phyloP scores from a whole-genome alignment of 202 grass and related monocot species.

The Brachypodium distachyon region DNA sequence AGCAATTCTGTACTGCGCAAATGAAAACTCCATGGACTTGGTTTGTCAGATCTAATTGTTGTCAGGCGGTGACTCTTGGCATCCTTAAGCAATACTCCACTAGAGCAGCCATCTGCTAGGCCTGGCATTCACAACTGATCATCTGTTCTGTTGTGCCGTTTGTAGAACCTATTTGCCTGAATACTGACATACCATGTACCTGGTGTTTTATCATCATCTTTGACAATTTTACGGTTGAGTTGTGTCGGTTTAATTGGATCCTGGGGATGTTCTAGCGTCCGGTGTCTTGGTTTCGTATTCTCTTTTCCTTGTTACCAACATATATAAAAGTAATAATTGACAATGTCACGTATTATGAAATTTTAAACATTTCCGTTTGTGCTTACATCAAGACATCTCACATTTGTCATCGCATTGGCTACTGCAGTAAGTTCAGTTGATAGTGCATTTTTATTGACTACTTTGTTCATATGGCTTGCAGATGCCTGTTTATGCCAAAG shows the following conservation, averaged over 20 bases:
- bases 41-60: not conserved
- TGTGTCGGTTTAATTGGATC: not conserved
- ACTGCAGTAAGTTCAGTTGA: not conserved
- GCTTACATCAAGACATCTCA: not conserved
- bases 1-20: not conserved
- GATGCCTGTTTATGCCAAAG: slow-evolving; percentile 85
- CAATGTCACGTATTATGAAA: not conserved
- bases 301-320: not conserved
- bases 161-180: not conserved
- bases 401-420: not conserved
- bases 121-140: not conserved
- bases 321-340: not conserved
- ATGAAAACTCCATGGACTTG: not conserved
- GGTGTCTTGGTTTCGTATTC: not conserved
- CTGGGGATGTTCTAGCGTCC: not conserved
- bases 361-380: not conserved
- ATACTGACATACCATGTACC: not conserved
- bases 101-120: not conserved
- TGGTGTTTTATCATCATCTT: not conserved
- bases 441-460: not conserved
- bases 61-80: not conserved
- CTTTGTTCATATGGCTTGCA: slow-evolving; percentile 21
- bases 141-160: not conserved
- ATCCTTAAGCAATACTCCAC: not conserved
- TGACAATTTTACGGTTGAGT: not conserved